Base-by-base conservation (phyloP, 345 rosid species). In the Litchi chinensis region DNA sequence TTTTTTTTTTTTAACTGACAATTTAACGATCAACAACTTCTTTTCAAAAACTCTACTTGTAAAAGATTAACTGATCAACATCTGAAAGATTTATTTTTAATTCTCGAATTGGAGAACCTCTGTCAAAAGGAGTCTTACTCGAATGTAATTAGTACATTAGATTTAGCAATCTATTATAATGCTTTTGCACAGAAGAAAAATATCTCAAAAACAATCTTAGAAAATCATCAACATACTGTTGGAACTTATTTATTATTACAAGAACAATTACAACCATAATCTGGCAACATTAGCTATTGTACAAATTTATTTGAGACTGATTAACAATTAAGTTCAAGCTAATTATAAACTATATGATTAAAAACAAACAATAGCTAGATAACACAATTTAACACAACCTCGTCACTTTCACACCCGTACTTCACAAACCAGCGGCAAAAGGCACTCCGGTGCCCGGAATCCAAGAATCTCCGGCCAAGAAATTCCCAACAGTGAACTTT, bases 361-460 rank as follows among this genome's bases (percentile, higher is more conserved):
- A 26, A 71, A 48, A 50, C 52, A 32, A 73, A 60, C 68, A 40
- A 57, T 5, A 40, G 6, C 59, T 26, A 64, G 43, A 64, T 24
- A 44, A 26, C 70, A 44, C 22, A 63, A 43, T 16, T 19, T 12
- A 15, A 21, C 56, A 46, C 44, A 48, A 48, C 8, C 37, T 8
- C 41, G 60, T 50, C 74, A 70, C 76, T 37, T 72, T 44, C 71
- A 71, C 22, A 50, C 26, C 26, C n/a, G 26, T 8, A 21, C 13
- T 74, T 85, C 85, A 94, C 60, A 95, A 81, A 3, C 95, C 93
- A 39, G 81, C 50, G 0, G 80, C 83, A 78, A 85, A 88, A 16
- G 98, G 97, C 41, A 95, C 93, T 32, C 97, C 97, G 39, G 92
- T 86, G 7, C 81, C 87, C 67, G 95, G 88, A 80, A 95, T 83